Base-by-base conservation (phyloP, 805 yeast species). In the Lipomyces mesembrius region DNA sequence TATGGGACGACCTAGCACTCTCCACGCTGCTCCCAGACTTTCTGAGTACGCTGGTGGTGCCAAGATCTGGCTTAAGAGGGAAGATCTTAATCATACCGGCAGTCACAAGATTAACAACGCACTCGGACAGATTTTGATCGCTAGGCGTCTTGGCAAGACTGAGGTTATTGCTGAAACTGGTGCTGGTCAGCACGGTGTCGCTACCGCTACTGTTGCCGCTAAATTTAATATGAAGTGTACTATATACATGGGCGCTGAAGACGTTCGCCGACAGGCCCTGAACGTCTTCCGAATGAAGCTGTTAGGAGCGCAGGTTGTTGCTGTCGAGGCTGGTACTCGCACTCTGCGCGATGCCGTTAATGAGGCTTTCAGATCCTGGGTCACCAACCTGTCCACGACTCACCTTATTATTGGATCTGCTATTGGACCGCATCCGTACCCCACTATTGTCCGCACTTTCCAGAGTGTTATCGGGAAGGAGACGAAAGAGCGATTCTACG, bases 371-470 rank as follows among this genome's bases (percentile, higher is more conserved):
- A 85, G 99, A 78, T 86, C 79, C 79, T 95, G 99, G 99, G 98
- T 94, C 59, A 87, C 97, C 2, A 85, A 93, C 74, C 83, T 95
- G 71, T 83, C 87, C 71, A 82, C 90, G 51, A 95, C 99, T 7
- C 98, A 95, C 79, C 95, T 94, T 78, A 89, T 94, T 71, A 97
- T 95, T 61, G 99, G 99, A 61, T 92, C 98, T 1, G 99, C 98
- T 57, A 94, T 95, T 77, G 99, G 99, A 51, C 99, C 99, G 52
- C 98, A 95, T 79, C 99, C 99, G 59, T 95, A 92, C 83, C 99
- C 99, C 70, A 92, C 97, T 22, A 84, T 95, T 78, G 99, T 95
- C 43, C 89, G 98, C 82, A 94, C 99, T 20, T 93, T 95, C 92
- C 99, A 95, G 84, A 87, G 93, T 77, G 96, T 95, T 43, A 95